Conservation (phyloP, 139 green algal species). For the Auxenochlorella protothecoides region DNA sequence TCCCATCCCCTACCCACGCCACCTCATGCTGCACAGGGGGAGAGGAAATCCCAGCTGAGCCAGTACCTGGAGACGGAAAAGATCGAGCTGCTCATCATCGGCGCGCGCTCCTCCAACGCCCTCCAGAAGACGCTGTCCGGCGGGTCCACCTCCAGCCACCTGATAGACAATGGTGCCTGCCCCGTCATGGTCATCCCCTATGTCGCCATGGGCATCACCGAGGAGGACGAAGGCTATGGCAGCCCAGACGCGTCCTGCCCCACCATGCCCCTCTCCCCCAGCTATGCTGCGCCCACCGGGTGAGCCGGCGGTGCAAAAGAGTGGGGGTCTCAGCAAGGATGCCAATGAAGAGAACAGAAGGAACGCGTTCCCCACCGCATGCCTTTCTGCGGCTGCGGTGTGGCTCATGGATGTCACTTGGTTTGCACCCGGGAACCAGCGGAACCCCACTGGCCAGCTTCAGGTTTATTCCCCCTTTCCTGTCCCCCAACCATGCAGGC, state of each 20-base stretch:
- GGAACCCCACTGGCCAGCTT: no score
- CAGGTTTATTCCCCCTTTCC: no score
- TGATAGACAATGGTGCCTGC: slow-evolving; percentile 35
- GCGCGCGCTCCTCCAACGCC: slow-evolving; percentile 8
- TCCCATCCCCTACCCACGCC: background rate
- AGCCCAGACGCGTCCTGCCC: background rate
- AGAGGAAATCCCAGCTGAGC: slow-evolving; percentile 15
- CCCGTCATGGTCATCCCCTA: slow-evolving; percentile 31
- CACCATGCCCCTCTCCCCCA: background rate
- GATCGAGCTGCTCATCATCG: slow-evolving; percentile 41
- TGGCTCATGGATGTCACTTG: no score
- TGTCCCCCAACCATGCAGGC: no score
- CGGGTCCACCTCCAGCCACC: slow-evolving; percentile 15
- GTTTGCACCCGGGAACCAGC: no score
- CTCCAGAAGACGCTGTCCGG: slow-evolving; percentile 30
- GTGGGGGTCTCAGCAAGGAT: background rate
- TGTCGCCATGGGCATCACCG: background rate
- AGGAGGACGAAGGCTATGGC: background rate
- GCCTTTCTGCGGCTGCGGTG: no score
- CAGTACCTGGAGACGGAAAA: slow-evolving; percentile 23
- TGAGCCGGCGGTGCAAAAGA: background rate
- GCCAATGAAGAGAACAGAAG: no score
- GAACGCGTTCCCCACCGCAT: no score
- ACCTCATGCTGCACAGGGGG: slow-evolving; percentile 16
- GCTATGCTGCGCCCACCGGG: background rate